Conservation (phyloP, 768 basidiomycete species). For the Calvatia gigantea region DNA sequence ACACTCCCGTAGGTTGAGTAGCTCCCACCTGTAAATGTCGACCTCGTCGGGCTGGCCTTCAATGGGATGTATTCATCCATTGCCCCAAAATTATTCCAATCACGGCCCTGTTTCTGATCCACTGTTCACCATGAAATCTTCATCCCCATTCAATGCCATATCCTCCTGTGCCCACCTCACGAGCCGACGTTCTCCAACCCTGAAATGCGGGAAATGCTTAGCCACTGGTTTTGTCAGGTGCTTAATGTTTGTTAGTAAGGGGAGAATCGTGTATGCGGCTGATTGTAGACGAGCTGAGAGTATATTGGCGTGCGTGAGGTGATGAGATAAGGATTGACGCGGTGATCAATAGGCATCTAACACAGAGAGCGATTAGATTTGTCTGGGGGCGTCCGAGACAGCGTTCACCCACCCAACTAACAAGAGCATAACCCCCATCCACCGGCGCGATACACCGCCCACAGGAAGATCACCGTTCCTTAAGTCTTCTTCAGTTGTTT, state of each 20-base stretch:
- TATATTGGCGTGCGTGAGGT: conserved; percentile 21
- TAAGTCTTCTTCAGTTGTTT: conserved; percentile 18
- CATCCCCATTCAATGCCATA: conserved; percentile 34
- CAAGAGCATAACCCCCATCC: conserved; percentile 22
- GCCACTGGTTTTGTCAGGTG: conserved; percentile 17
- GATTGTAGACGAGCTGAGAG: conserved; percentile 19
- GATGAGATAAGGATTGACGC: conserved; percentile 21
- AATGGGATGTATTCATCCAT: conserved; percentile 44
- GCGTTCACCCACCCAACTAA: conserved; percentile 20
- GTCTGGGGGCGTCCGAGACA: neutral
- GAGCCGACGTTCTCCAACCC: conserved; percentile 36
- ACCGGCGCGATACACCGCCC: conserved; percentile 17
- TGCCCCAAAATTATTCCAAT: conserved; percentile 24
- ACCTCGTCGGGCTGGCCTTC: conserved; percentile 27
- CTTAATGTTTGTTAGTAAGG: conserved; percentile 15
- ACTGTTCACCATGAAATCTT: conserved; percentile 46
- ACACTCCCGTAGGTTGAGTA: conserved; percentile 4
- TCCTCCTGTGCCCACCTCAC: conserved; percentile 49
- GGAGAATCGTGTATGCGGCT: conserved; percentile 16
- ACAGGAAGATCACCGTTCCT: conserved; percentile 22
- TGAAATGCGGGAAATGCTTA: conserved; percentile 28
- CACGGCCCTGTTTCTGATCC: conserved; percentile 24
- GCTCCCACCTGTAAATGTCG: neutral
- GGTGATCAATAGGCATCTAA: conserved; percentile 15
- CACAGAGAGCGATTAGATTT: neutral